Evolutionary conservation across 202 grass and related monocot species (phyloP), one percentile per base, ranked within the genome.

Genomic region (Alloteropsis angusta): DNA sequence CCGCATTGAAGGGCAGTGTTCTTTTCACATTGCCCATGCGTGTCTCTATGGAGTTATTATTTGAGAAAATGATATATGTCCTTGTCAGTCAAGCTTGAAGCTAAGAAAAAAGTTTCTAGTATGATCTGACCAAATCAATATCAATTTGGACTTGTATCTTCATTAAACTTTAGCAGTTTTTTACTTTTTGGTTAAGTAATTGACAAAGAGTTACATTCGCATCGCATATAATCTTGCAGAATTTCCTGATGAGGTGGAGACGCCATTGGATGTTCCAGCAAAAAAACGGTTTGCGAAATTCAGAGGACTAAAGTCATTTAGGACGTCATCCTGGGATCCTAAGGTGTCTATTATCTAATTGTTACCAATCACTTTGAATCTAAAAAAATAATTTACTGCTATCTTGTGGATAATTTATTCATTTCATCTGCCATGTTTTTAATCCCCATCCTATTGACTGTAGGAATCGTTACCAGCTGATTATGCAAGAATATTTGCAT

Each of bases 201-300:
- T 76, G 45, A 60, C 32, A 61, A 74, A 83, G 13, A 7, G 39
- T 19, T 47, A 65, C 57, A 76, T 42, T 16, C 34, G 76, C 15
- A 63, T 65, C n/a, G 72, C 50, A 36, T 52, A 11, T 60, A 39
- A 73, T 65, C 66, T 89, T 82, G 56, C 90, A 98, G 96, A 98
- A 71, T 98, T 93, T 85, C 96, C 96, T 28, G 96, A 98, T 85
- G 96, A 98, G 81, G 92, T 98, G 80, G 95, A 98, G 59, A 98
- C 95, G 25, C 92, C 96, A 71, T 75, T 95, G 59, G 89, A 95
- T 88, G 59, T 90, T n/a, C 96, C 89, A 21, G 96, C 96, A 74
- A 98, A 88, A 82, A 98, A 79, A 47, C 80, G 96, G 59, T 95
- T 98, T 84, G 96, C 96, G 37, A 98, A 87, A 82, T 98, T 85